These are phyloP conservation scores for Cladosporium sp. DNA, from an alignment of 2,329 filamentous ascomycete genomes.

Conservation along the genomic window DNA sequence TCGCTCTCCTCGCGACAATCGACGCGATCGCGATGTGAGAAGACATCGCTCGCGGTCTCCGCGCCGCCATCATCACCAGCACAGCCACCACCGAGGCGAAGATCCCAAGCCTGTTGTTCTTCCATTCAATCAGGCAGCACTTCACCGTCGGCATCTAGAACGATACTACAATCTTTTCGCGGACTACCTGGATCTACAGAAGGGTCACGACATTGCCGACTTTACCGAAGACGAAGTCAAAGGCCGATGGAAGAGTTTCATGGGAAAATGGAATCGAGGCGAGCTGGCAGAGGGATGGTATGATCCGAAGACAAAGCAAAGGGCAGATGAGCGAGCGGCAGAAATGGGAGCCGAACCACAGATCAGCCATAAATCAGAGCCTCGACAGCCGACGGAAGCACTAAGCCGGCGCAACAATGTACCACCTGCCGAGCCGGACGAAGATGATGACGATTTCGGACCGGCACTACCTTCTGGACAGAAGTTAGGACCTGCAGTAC, in stretches of 20 bases:
- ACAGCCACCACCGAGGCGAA: constrained; percentile 13
- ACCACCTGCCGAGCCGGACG: constrained; percentile 25
- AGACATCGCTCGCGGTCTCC: constrained; percentile 26
- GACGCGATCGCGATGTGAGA: constrained; percentile 17
- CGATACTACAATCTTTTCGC: constrained; percentile 68
- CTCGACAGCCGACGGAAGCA: not conserved
- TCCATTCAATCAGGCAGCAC: constrained; percentile 37
- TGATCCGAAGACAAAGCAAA: constrained; percentile 66
- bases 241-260: constrained; percentile 90
- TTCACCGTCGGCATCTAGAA: constrained; percentile 65
- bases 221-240: constrained; percentile 70
- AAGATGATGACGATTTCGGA: constrained; percentile 60
- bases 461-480: constrained; percentile 42
- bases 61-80: constrained; percentile 15
- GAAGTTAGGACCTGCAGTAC: constrained; percentile 56
- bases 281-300: constrained; percentile 92
- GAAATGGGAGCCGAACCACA: not conserved
- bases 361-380: not conserved
- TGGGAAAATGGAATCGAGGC: constrained; percentile 84
- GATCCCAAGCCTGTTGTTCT: constrained; percentile 13
- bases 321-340: constrained; percentile 35
- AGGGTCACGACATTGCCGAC: constrained; percentile 62
- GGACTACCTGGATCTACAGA: constrained; percentile 84
- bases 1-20: constrained; percentile 17
- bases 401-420: not conserved